Base-by-base conservation (phyloP, 805 yeast species). In the Ogataea pini region DNA sequence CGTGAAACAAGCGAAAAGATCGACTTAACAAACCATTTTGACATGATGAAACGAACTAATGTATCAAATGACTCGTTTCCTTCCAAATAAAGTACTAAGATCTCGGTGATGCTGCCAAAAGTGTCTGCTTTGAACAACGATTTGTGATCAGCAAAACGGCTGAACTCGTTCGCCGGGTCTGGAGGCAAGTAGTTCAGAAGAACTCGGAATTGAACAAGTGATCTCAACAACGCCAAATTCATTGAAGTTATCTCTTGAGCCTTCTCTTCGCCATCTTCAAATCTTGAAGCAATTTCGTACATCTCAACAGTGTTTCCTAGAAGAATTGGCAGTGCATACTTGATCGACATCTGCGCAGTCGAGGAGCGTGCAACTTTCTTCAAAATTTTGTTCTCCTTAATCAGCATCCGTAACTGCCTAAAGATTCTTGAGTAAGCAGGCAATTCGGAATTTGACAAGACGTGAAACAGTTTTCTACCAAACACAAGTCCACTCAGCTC, bases 241-340 rank as follows among this genome's bases (percentile, higher is more conserved):
- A 54, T 50, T 19, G 58, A 54, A 16, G 60, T 48, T n/a, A 49
- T 33, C 7, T 51, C 43, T 8, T 44, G 47, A 9, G 18, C n/a
- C 10, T 42, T 36, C 10, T 38, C 16, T 6, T 31, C 34, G 22
- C 42, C 46, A 1, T 38, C 44, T 0, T 76, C 74, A n/a, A 75
- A 60, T 59, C 91, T 72, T 1, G 82, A 72, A 0, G 83, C 57
- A 18, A 84, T 76, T 57, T 86, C 91, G 32, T 75, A 64, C 75
- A 82, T 78, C 19, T 77, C 72, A 20, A 85, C 72, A 0, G 83
- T 76, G 51, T 76, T 72, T 2, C 80, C 77, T 36, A 78, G 57
- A 12, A 69, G 36, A 18, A 57, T 47, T 5, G 67, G 52, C 28
- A 62, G 36, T 7, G 58, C 44, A 44, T 51, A 53, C 32, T 57